Evolutionary conservation across 176 grass and related monocot genomes (phyloP), one percentile per base, ranked within the genome.

Genomic region (Triticum aestivum): DNA sequence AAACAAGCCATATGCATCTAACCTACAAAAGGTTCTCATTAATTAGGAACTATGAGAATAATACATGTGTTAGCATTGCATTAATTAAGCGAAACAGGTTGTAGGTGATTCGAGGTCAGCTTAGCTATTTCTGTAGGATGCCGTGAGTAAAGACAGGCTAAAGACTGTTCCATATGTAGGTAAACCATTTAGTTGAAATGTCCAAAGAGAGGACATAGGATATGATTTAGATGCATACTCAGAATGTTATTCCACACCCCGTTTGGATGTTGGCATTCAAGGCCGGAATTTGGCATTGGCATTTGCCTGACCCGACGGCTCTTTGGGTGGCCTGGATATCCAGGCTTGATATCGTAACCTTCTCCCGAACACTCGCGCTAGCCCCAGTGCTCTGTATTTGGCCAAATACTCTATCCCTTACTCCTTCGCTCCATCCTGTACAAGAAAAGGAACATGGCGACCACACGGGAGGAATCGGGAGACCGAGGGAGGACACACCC

Each of bases 1-100:
- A 26, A 78, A 94, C 79, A 99, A 87, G 24, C 97, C 94, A 83
- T 99, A 94, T 58, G 82, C 87, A 90, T 99, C 92, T 75, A 99
- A 56, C 87, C 97, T 99, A 86, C 81, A 89, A 94, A 68, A 86
- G 71, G 49, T 51, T 8, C 38, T 51, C 24, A 61, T 81, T 65
- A 56, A 42, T 70, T 42, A 30, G 79, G 58, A 83, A 69, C 47
- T 2, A 86, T 51, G 62, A 75, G 41, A 20, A 49, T 11, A 17
- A 75, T 52, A 52, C 8, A 45, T 47, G 41, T 49, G 41, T 49
- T 86, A 24, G 65, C 52, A 69, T 63, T 45, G 21, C 30, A 44
- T 84, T 61, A 77, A 83, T 68, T 42, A 38, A 72, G 2, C 69
- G 3, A 87, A 81, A 82, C 44, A 88, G 49, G 18, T 26, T 1